phyloP scores from a whole-genome alignment of 139 green algal species.

The Tetradesmus lagerheimii region DNA sequence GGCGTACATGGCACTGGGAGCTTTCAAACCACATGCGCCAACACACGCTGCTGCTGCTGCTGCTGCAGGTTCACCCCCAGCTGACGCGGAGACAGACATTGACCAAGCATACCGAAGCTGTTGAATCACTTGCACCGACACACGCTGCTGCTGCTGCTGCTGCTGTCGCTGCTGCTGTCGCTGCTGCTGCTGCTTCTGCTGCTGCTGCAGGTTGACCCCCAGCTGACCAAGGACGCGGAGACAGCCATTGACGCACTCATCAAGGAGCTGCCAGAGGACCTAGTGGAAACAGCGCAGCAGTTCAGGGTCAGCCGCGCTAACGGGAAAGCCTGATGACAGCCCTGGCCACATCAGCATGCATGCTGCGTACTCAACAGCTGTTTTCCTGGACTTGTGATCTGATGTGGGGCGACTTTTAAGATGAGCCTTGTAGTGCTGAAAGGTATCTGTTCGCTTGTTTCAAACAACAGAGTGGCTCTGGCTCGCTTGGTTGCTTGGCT shows the following conservation, averaged over 20 bases:
- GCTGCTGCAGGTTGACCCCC: neutral
- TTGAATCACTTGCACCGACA: neutral
- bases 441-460: too few relatives aligned
- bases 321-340: neutral
- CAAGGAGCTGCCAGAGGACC: slow-evolving; percentile 10
- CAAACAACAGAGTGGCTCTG: too few relatives aligned
- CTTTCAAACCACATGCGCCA: too few relatives aligned
- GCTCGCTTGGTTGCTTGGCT: too few relatives aligned
- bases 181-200: slow-evolving; percentile 19
- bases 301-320: slow-evolving; percentile 15
- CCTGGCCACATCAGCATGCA: too few relatives aligned
- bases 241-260: slow-evolving; percentile 10
- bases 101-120: too few relatives aligned
- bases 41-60: too few relatives aligned
- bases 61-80: neutral
- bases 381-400: too few relatives aligned
- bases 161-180: neutral
- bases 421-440: too few relatives aligned
- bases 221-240: slow-evolving; percentile 27
- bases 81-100: neutral
- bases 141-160: slow-evolving; percentile 10
- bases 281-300: slow-evolving; percentile 37
- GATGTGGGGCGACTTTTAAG: too few relatives aligned
- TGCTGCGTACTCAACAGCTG: too few relatives aligned
- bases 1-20: too few relatives aligned